Evolutionary conservation across 2,329 filamentous ascomycete genomes (phyloP).

Genomic region (Hymenoscyphus linearis): DNA sequence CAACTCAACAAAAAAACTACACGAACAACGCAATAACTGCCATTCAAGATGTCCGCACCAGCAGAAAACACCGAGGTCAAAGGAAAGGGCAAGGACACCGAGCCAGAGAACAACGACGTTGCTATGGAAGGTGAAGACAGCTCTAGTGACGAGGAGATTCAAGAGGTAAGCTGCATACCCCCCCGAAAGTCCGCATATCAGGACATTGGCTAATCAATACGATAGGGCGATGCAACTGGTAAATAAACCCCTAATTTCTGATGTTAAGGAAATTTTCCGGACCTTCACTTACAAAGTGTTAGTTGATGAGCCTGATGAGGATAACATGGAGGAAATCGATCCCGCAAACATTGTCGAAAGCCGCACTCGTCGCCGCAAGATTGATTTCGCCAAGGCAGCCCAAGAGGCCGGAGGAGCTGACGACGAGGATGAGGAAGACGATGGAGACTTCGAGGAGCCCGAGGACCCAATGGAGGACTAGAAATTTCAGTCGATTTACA

Average conservation of each 20-base stretch:
- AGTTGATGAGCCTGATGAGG: constrained; percentile 68
- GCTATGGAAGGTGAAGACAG: constrained; percentile 70
- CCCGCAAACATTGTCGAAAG: constrained; percentile 76
- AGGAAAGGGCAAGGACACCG: constrained; percentile 78
- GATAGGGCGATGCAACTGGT: constrained; percentile 24
- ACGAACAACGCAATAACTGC: not conserved
- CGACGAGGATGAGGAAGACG: constrained; percentile 75
- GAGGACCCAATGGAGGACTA: constrained; percentile 65
- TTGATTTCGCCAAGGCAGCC: constrained; percentile 90
- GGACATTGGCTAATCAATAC: constrained; percentile 10
- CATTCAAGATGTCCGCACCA: constrained; percentile 40
- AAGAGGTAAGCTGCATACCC: constrained; percentile 45
- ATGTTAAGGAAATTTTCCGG: constrained; percentile 13
- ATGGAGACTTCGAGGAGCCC: constrained; percentile 52
- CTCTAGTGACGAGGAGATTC: constrained; percentile 62
- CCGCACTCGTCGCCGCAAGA: constrained; percentile 86
- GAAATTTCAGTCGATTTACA: constrained; percentile 4
- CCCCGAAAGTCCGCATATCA: not conserved
- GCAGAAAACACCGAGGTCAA: constrained; percentile 54
- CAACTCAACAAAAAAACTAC: not conserved
- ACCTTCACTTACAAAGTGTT: constrained; percentile 23
- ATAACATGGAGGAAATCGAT: constrained; percentile 89
- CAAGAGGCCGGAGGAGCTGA: constrained; percentile 69
- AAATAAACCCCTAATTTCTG: constrained; percentile 16
- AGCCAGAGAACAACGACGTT: constrained; percentile 48